phyloP scores from a whole-genome alignment of 2,329 filamentous ascomycete species.

The Coniochaeta prunicola region DNA sequence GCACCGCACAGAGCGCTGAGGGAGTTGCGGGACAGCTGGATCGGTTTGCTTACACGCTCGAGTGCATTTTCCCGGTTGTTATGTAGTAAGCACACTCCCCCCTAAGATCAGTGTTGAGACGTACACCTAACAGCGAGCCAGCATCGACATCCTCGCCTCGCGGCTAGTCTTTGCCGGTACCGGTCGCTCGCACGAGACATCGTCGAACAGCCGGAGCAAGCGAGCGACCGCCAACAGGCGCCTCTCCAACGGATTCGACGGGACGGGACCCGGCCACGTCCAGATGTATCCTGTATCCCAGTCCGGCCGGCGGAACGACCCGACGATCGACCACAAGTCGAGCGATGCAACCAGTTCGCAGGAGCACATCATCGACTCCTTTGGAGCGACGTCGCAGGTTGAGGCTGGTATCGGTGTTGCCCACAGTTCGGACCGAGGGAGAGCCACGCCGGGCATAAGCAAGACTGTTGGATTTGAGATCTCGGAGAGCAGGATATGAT shows the following conservation, averaged over 20 bases:
- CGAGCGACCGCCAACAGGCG: background rate
- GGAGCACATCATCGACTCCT: background rate
- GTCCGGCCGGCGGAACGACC: background rate
- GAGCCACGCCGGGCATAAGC: background rate
- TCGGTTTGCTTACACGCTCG: constrained; percentile 32
- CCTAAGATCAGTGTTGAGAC: background rate
- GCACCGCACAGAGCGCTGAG: constrained; percentile 26
- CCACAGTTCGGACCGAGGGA: background rate
- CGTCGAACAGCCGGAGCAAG: constrained; percentile 2
- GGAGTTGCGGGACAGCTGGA: constrained; percentile 29
- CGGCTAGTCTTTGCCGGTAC: constrained; percentile 17
- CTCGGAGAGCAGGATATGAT: background rate
- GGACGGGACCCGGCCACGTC: background rate
- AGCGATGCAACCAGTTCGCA: background rate
- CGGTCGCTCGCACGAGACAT: constrained; percentile 1
- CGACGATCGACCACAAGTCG: background rate
- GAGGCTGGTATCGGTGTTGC: background rate
- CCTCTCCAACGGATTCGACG: background rate
- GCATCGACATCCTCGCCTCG: constrained; percentile 27
- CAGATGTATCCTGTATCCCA: background rate
- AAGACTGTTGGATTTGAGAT: background rate
- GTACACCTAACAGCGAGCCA: background rate
- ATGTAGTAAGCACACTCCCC: constrained; percentile 25
- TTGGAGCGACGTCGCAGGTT: background rate
- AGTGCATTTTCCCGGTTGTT: constrained; percentile 33